Conservation (phyloP, 1,284 basidiomycete species). For the Cutaneotrichosporon sp. region DNA sequence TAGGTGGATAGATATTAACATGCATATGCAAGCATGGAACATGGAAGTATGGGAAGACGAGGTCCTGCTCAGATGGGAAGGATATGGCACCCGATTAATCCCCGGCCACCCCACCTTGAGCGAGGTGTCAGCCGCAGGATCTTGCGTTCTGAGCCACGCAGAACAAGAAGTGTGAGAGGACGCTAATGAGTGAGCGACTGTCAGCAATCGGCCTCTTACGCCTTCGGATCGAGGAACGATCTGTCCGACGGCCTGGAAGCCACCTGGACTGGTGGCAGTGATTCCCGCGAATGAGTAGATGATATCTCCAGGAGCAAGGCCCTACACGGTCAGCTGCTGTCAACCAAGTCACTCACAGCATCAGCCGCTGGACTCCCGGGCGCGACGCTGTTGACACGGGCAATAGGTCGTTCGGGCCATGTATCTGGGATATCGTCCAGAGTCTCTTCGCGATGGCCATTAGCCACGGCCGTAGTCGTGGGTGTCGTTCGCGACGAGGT, state of each 20-base stretch:
- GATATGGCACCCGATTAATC: constrained; percentile 77
- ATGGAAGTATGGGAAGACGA: background rate
- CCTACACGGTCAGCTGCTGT: constrained; percentile 53
- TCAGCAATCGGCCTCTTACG: constrained; percentile 50
- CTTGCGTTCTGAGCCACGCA: constrained; percentile 47
- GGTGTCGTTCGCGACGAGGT: too few relatives aligned
- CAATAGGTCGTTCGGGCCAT: constrained; percentile 53
- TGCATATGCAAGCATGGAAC: constrained; percentile 13
- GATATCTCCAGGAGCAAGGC: constrained; percentile 64
- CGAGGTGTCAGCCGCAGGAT: constrained; percentile 56
- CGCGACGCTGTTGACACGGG: constrained; percentile 70
- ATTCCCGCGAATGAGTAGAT: constrained; percentile 68
- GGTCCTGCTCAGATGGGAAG: constrained; percentile 55
- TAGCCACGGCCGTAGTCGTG: background rate
- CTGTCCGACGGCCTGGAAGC: constrained; percentile 62
- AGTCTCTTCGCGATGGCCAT: constrained; percentile 7
- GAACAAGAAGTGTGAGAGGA: constrained; percentile 53
- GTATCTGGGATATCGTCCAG: constrained; percentile 5
- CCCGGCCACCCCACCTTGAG: constrained; percentile 69
- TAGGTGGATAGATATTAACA: constrained; percentile 15
- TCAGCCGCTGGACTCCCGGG: constrained; percentile 69
- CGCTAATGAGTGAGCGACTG: constrained; percentile 33
- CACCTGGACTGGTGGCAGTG: constrained; percentile 45
- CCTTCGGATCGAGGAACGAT: constrained; percentile 70
- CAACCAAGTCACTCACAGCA: constrained; percentile 72